A percentile compares a stretch with the other conserved stretches of the same genome.
phyloP scores from a whole-genome alignment of 2,329 filamentous ascomycete genomes.

The Botrytis fabae region DNA sequence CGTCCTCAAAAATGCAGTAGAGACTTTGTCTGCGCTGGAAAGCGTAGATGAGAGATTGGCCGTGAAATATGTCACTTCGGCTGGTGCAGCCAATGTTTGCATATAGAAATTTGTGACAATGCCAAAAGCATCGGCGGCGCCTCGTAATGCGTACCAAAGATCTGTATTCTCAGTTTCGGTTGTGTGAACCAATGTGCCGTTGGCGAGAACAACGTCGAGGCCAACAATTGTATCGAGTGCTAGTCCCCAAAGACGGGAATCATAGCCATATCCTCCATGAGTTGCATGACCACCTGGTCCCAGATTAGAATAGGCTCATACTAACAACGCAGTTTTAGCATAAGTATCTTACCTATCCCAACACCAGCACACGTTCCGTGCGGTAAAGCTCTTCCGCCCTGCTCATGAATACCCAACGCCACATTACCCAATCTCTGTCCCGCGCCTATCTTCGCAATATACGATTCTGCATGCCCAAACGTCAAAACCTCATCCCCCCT shows the following conservation, averaged over 20 bases:
- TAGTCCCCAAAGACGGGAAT: conserved; percentile 16
- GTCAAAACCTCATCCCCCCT: neutral
- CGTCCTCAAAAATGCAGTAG: conserved; percentile 43
- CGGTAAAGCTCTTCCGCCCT: conserved; percentile 41
- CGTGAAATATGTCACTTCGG: conserved; percentile 33
- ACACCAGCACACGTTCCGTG: conserved; percentile 24
- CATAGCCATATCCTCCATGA: conserved; percentile 20
- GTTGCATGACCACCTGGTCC: conserved; percentile 6
- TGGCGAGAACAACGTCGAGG: conserved; percentile 48
- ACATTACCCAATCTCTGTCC: conserved; percentile 48
- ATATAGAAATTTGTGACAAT: conserved; percentile 40
- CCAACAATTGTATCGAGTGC: conserved; percentile 23
- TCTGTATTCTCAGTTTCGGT: conserved; percentile 33
- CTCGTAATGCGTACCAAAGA: conserved; percentile 40
- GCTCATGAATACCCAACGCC: conserved; percentile 42
- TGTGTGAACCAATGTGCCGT: conserved; percentile 36
- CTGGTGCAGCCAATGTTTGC: conserved; percentile 42
- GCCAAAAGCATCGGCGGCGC: conserved; percentile 42
- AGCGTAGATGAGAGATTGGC: conserved; percentile 29
- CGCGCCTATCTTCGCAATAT: conserved; percentile 41
- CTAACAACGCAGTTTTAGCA: rapidly evolving
- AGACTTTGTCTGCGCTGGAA: conserved; percentile 27
- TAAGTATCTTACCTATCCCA: conserved; percentile 1
- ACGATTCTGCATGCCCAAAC: conserved; percentile 9
- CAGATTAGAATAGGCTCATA: neutral